Evolutionary conservation across 306 rosid genomes (phyloP).

Genomic region (Ormosia semicastrata): DNA sequence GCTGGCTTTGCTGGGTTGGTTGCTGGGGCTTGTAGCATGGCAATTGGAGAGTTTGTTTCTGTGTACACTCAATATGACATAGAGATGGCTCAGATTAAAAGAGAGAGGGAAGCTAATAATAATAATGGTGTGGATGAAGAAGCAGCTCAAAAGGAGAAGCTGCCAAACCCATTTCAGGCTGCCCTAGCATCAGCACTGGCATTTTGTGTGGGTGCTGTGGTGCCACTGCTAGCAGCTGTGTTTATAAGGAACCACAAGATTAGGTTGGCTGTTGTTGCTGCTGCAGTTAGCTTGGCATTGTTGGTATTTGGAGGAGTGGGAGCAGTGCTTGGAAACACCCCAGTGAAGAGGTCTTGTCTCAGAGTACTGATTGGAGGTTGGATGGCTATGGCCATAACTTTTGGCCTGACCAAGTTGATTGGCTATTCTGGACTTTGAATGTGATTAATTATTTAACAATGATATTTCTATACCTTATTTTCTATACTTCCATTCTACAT

Average conservation of each 20-base stretch:
- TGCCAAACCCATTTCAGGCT: slow-evolving; percentile 68
- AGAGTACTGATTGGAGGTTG: slow-evolving; percentile 72
- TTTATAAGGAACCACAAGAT: slow-evolving; percentile 40
- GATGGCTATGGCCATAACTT: slow-evolving; percentile 75
- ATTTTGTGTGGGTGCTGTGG: slow-evolving; percentile 55
- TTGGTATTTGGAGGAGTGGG: slow-evolving; percentile 58
- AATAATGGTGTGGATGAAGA: background rate
- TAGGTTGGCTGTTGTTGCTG: slow-evolving; percentile 50
- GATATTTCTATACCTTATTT: too few species aligned
- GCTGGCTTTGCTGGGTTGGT: too few species aligned
- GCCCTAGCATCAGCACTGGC: slow-evolving; percentile 73
- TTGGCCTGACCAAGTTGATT: slow-evolving; percentile 63
- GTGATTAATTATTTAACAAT: too few species aligned
- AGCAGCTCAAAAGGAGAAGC: slow-evolving; percentile 31
- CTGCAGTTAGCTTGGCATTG: slow-evolving; percentile 46
- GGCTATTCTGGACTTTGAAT: slow-evolving; percentile 21
- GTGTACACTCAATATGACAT: too few species aligned
- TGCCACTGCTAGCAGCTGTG: slow-evolving; percentile 61
- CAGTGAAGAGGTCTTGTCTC: slow-evolving; percentile 50
- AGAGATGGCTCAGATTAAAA: too few species aligned
- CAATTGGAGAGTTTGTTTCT: too few species aligned
- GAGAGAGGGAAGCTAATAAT: too few species aligned
- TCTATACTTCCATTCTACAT: too few species aligned
- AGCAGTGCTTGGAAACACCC: slow-evolving; percentile 55
- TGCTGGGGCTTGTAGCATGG: too few species aligned